Conservation (phyloP, 805 yeast genomes). For the Wickerhamiella sergipiensis region DNA sequence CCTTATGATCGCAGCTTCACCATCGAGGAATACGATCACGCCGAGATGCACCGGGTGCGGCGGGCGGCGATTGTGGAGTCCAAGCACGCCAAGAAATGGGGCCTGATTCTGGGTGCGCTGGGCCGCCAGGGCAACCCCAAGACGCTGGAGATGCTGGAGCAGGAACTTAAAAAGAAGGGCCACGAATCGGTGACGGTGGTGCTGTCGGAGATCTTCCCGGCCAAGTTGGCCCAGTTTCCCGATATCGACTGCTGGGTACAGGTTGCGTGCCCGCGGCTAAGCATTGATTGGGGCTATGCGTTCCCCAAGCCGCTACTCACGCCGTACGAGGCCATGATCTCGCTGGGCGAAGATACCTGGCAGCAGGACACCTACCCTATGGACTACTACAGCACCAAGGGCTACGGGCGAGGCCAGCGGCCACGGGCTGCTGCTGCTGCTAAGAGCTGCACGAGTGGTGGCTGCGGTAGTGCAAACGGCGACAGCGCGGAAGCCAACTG, state of each 20-base stretch:
- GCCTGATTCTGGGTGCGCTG: slow-evolving; percentile 78
- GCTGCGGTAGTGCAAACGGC: too few species aligned
- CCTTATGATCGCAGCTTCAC: slow-evolving; percentile 91
- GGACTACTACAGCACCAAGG: slow-evolving; percentile 86
- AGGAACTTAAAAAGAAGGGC: slow-evolving; percentile 38
- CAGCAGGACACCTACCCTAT: slow-evolving; percentile 58
- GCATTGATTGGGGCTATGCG: slow-evolving; percentile 98
- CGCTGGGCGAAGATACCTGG: slow-evolving; percentile 50
- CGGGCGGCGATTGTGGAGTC: slow-evolving; percentile 62
- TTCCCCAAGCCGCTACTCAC: slow-evolving; percentile 82
- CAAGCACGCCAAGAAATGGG: slow-evolving; percentile 46
- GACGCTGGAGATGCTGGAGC: slow-evolving; percentile 57
- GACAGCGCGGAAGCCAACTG: too few species aligned
- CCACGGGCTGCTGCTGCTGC: too few species aligned
- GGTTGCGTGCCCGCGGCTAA: slow-evolving; percentile 91
- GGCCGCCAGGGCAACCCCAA: slow-evolving; percentile 89
- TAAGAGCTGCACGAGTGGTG: too few species aligned
- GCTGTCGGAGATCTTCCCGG: slow-evolving; percentile 86
- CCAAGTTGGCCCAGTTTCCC: slow-evolving; percentile 79
- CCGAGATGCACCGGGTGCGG: slow-evolving; percentile 63
- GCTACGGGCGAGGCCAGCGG: slow-evolving; percentile 76
- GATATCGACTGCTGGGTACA: slow-evolving; percentile 92
- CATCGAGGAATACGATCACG: slow-evolving; percentile 74
- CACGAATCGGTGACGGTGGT: slow-evolving; percentile 66
- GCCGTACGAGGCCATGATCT: slow-evolving; percentile 92